phyloP scores from a whole-genome alignment of 495 filamentous ascomycete species.

The Letharia columbiana region DNA sequence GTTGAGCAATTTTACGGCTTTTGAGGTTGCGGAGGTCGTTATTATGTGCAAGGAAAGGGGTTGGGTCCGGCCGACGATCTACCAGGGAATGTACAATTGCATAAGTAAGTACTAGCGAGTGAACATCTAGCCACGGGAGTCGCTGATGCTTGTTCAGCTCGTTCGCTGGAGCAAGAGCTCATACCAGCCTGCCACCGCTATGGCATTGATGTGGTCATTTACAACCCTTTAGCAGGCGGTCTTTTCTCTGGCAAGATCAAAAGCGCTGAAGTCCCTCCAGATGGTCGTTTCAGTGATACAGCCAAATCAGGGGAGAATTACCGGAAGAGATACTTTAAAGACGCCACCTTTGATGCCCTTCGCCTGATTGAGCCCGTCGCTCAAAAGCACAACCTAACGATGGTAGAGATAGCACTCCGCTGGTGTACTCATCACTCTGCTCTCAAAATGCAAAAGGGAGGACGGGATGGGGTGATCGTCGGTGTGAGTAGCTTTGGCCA shows the following conservation, averaged over 20 bases:
- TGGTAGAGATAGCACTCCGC: constrained; percentile 72
- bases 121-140: not conserved
- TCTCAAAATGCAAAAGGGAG: constrained; percentile 65
- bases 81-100: constrained; percentile 61
- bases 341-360: constrained; percentile 69
- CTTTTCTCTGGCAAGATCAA: constrained; percentile 83
- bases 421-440: constrained; percentile 75
- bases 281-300: constrained; percentile 61
- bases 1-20: constrained; percentile 77
- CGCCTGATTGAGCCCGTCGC: constrained; percentile 63
- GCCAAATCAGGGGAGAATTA: constrained; percentile 52
- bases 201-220: constrained; percentile 80
- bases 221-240: constrained; percentile 82
- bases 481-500: constrained; percentile 69
- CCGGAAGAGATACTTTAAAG: constrained; percentile 71
- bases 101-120: constrained; percentile 38
- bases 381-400: constrained; percentile 63
- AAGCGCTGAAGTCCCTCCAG: constrained; percentile 52
- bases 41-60: constrained; percentile 71
- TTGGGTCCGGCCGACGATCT: constrained; percentile 63
- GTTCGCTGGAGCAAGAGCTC: constrained; percentile 72
- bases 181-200: constrained; percentile 74
- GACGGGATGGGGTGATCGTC: constrained; percentile 69
- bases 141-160: constrained; percentile 35
- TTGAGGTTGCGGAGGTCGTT: constrained; percentile 84